A percentile compares a stretch with the other conserved stretches of the same genome.
Conservation (phyloP, 2,329 filamentous ascomycete species). For the Diplodia scrobiculata region DNA sequence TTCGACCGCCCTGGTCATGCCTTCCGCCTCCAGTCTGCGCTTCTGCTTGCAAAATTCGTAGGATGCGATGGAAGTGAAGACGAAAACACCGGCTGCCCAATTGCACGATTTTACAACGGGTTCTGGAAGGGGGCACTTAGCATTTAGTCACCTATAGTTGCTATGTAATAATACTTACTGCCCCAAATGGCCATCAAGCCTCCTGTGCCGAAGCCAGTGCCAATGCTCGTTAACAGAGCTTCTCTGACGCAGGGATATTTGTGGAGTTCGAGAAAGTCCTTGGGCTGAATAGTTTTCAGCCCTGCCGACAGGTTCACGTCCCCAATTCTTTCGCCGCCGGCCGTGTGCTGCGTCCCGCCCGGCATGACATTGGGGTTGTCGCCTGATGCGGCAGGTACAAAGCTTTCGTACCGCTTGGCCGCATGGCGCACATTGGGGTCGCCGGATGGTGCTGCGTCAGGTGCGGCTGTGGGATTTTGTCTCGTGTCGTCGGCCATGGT, state of each 20-base stretch:
- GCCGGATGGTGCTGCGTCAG: not conserved
- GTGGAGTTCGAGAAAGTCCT: constrained; percentile 72
- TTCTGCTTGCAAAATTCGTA: constrained; percentile 84
- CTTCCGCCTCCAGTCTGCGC: constrained; percentile 71
- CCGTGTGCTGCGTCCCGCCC: constrained; percentile 61
- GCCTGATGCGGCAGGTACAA: constrained; percentile 31
- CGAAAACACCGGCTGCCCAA: constrained; percentile 81
- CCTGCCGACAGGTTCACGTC: constrained; percentile 58
- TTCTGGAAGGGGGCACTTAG: constrained; percentile 46
- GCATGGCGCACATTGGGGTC: constrained; percentile 14
- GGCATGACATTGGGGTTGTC: constrained; percentile 59
- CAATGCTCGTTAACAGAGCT: constrained; percentile 80
- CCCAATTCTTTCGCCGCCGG: constrained; percentile 55
- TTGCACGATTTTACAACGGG: constrained; percentile 70
- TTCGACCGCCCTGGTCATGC: constrained; percentile 84
- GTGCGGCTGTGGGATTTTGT: constrained; percentile 33
- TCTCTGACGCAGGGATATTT: constrained; percentile 82
- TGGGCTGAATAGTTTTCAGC: constrained; percentile 65
- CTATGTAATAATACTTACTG: constrained; percentile 56
- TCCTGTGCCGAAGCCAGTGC: constrained; percentile 73
- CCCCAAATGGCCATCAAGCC: constrained; percentile 72
- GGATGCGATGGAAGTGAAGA: constrained; percentile 66
- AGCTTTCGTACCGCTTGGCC: constrained; percentile 16
- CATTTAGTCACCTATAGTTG: constrained; percentile 26
- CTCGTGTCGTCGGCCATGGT: constrained; percentile 53